Base-by-base conservation (phyloP, 176 grass and related monocot species). In the Cenchrus americanus region DNA sequence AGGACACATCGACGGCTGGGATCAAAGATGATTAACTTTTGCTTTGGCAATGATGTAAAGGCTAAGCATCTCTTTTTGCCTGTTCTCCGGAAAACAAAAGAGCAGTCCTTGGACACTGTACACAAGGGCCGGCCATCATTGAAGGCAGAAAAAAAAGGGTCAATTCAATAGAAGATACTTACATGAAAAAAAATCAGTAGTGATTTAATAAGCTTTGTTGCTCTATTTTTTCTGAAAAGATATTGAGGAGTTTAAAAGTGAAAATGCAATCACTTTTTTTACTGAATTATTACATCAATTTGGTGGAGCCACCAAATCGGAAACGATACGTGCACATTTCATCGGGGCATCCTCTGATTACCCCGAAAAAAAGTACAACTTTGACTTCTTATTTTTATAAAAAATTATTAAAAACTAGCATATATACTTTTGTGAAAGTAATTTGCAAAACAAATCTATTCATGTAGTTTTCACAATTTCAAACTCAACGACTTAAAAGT, bases 11-110 rank as follows among this genome's bases (percentile, higher is more conserved):
- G 78, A 81, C 22, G 78, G 78, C 73, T 73, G 71, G 40, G 79
- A 60, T 72, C 58, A 18, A 78, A 41, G 10, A 65, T n/a, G 73
- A 44, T 43, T 12, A 67, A 27, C 79, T 24, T 76, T 42, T 77
- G 46, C 17, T 66, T 75, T 43, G 22, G 66, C 49, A 67, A 73
- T 82, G 83, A 69, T 83, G 88, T 86, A 86, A 78, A 78, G 83
- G 65, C 10, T 75, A 90, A 86, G 84, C 84, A 79, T 86, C 70
- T 42, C 57, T 82, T 53, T 76, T 76, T 77, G 64, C 73, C 22
- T 90, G 66, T 72, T 62, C 49, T 76, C 80, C 15, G 42, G 58
- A 90, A 73, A 86, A 82, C 58, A 27, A 72, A 77, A 82, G 37
- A 41, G 55, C 40, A 58, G 60, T 71, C 68, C 78, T 89, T 71